Base-by-base conservation (phyloP, 345 rosid species). In the Acer negundo region DNA sequence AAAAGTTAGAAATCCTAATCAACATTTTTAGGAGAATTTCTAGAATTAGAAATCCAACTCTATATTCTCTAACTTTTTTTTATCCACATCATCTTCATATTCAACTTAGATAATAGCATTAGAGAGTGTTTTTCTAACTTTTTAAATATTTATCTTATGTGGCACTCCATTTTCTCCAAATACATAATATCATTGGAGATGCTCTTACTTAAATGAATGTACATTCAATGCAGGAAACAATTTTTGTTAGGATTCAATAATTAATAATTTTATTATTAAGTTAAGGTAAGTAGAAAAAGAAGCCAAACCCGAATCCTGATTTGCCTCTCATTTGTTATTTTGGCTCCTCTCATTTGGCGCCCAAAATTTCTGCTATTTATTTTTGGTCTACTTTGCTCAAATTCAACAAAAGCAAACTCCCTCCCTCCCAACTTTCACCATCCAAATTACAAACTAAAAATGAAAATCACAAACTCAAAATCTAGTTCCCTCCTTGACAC, bases 261-360 rank as follows among this genome's bases (percentile, higher is more conserved):
- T 16, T 15, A 51, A 51, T 51, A 51, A 51, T 13, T 12, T 15
- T 12, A 11, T 47, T 47, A 49, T 3, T 49, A 49, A 49, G 55
- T 3, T 49, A 49, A 49, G 55, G 55, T 49, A 49, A 20, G 67
- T 20, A 62, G 5, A 62, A 11, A 10, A 24, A 24, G 15, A 62
- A 63, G 28, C 28, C 46, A 11, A 74, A 63, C 1, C 47, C 62
- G 13, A 74, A 23, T 10, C 17, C 51, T 26, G 15, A 47, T 62
- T 62, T 46, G 22, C 19, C 12, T 47, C 65, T 26, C 62, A 49
- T 51, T 47, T 10, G 40, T 15, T 72, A 64, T 75, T 75, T 75
- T 31, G 77, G 49, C 77, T 65, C 77, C 63, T 28, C 7, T 26
- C 49, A 11, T 2, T 75, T 24, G 20, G 70, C 77, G 62, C 71